phyloP scores from a whole-genome alignment of 192 early-diverging fungal species.

The Coemansia sp. region DNA sequence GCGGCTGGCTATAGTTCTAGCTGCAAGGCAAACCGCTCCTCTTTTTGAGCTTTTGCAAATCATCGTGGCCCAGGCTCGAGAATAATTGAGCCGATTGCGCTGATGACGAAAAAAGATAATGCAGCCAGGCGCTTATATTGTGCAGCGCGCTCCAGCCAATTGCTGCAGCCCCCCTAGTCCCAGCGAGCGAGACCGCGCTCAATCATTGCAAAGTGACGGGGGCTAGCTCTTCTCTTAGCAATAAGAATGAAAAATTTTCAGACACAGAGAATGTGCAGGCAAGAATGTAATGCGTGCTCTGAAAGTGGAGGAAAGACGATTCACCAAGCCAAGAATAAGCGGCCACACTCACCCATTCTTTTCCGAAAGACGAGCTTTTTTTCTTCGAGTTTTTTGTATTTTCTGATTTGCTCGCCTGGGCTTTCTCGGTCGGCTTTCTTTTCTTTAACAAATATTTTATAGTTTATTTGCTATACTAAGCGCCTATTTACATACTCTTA shows the following conservation, averaged over 20 bases:
- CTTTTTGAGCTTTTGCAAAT: not conserved
- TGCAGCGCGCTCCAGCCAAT: not conserved
- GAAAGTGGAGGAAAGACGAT: not conserved
- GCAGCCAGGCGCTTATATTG: not conserved
- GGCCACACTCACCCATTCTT: not conserved
- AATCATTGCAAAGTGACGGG: not conserved
- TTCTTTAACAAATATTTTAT: not conserved
- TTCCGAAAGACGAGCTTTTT: not conserved
- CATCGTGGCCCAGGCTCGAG: not conserved
- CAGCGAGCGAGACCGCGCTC: not conserved
- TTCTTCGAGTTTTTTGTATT: not conserved
- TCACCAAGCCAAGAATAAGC: not conserved
- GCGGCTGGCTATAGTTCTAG: too few species aligned
- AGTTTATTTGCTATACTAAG: not conserved
- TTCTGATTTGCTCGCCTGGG: not conserved
- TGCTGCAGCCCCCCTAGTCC: not conserved
- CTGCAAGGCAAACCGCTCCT: too few species aligned
- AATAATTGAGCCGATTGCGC: not conserved
- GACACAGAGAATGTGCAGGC: not conserved
- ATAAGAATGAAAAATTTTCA: constrained; percentile 1
- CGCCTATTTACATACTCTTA: not conserved
- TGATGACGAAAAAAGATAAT: not conserved
- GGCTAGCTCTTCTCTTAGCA: not conserved
- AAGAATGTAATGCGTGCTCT: not conserved
- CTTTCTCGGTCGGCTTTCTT: not conserved